Conservation (phyloP, 176 grass and related monocot genomes). For the Tillandsia fasciculata region DNA sequence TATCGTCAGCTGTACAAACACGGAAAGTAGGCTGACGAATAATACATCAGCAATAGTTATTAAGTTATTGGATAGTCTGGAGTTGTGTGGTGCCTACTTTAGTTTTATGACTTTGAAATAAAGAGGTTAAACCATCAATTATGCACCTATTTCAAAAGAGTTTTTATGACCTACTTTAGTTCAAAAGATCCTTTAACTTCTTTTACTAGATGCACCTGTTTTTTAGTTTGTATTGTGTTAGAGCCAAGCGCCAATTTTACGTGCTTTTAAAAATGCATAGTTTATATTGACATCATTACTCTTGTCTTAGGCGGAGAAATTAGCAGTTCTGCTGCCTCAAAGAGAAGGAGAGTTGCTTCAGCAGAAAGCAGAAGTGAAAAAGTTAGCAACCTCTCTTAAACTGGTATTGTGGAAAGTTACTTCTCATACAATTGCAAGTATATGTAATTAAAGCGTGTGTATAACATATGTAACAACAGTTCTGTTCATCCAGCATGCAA, state of each 20-base stretch:
- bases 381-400: constrained; percentile 78
- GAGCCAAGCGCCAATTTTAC: neutral
- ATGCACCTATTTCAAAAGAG: too few relatives aligned
- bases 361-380: constrained; percentile 73
- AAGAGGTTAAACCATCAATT: too few relatives aligned
- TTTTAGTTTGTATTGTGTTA: too few relatives aligned
- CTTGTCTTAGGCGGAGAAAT: constrained; percentile 53
- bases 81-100: too few relatives aligned
- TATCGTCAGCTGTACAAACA: too few relatives aligned
- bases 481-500: neutral
- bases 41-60: too few relatives aligned
- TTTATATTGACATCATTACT: neutral
- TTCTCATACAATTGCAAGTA: neutral
- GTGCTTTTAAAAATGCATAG: neutral
- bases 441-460: neutral
- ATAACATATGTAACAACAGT: neutral
- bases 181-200: too few relatives aligned
- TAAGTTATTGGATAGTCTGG: too few relatives aligned
- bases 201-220: too few relatives aligned
- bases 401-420: constrained; percentile 21
- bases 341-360: constrained; percentile 82
- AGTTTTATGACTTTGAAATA: too few relatives aligned
- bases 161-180: too few relatives aligned
- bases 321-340: constrained; percentile 72
- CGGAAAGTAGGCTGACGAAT: too few relatives aligned